A percentile compares a stretch with the other conserved stretches of the same genome.
Conservation (phyloP, 2,329 filamentous ascomycete genomes). For the Colletotrichum lentis region DNA sequence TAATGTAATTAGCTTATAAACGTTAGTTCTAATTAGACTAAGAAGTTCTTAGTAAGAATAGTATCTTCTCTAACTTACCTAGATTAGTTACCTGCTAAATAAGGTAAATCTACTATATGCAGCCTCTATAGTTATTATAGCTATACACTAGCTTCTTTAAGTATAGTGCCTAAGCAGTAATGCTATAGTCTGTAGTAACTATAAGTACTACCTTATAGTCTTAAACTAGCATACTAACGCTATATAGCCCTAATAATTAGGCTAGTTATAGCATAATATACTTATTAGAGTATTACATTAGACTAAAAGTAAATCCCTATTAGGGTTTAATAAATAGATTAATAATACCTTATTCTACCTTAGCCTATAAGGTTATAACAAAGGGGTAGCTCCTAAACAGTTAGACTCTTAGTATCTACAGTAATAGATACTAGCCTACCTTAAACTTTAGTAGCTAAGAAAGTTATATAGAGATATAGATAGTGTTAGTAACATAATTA, state of each 20-base stretch:
- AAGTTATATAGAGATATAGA: no score
- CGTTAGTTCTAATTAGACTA: no score
- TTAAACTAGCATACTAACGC: background rate
- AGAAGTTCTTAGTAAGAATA: no score
- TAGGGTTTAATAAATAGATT: constrained; percentile 3
- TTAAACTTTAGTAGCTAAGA: constrained; percentile 6
- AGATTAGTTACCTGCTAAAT: constrained; percentile 9
- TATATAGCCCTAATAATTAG: background rate
- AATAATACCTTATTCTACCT: background rate
- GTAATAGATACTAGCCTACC: background rate
- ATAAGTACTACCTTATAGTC: constrained; percentile 9
- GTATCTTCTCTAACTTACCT: background rate
- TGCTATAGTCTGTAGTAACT: background rate
- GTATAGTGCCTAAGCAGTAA: background rate
- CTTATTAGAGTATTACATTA: background rate
- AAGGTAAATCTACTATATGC: background rate
- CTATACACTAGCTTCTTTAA: constrained; percentile 2
- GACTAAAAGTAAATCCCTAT: constrained; percentile 1
- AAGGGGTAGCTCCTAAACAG: constrained; percentile 5
- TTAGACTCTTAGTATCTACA: constrained; percentile 2
- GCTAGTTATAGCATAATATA: background rate
- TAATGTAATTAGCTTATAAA: background rate
- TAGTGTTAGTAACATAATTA: background rate
- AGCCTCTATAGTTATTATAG: constrained; percentile 3
- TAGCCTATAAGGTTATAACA: background rate